A percentile compares a stretch with the other conserved stretches of the same genome.
phyloP scores from a whole-genome alignment of 805 yeast genomes.

The Priceomyces medius region DNA sequence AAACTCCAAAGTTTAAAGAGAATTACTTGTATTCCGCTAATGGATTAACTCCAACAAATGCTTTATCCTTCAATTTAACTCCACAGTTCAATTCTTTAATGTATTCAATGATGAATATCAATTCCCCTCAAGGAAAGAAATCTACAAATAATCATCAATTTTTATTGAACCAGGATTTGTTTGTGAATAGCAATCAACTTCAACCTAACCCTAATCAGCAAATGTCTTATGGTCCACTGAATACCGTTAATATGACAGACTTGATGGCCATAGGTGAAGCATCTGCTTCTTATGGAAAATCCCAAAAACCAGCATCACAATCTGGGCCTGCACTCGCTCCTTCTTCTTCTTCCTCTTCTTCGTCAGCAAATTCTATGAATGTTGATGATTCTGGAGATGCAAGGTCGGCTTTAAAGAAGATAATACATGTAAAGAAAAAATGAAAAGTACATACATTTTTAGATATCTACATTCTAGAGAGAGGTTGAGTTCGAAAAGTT shows the following conservation, averaged over 20 bases:
- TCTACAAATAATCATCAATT: slow-evolving; percentile 15
- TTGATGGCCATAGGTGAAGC: slow-evolving; percentile 15
- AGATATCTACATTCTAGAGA: background rate
- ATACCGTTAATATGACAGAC: slow-evolving; percentile 18
- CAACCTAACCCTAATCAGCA: slow-evolving; percentile 1
- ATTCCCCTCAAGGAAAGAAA: slow-evolving; percentile 30
- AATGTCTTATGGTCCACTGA: slow-evolving; percentile 3
- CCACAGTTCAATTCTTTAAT: slow-evolving; percentile 43
- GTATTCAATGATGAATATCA: slow-evolving; percentile 34
- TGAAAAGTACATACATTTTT: slow-evolving; percentile 7
- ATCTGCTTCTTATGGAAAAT: slow-evolving; percentile 1
- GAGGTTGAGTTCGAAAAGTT: too few species aligned
- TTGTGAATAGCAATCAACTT: slow-evolving; percentile 13
- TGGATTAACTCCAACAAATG: slow-evolving; percentile 29
- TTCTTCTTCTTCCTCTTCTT: slow-evolving; percentile 8
- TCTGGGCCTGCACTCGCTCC: slow-evolving; percentile 4
- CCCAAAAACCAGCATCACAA: slow-evolving; percentile 1
- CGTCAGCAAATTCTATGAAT: slow-evolving; percentile 8
- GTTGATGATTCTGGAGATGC: slow-evolving; percentile 37
- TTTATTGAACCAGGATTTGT: slow-evolving; percentile 29
- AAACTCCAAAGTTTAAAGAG: slow-evolving; percentile 36
- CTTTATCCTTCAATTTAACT: slow-evolving; percentile 32
- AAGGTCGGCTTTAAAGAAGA: slow-evolving; percentile 35
- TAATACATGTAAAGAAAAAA: slow-evolving; percentile 31
- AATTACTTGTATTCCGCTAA: slow-evolving; percentile 22